Evolutionary conservation across 1,284 basidiomycete genomes (phyloP).

Genomic region (Neolentinus lepideus): DNA sequence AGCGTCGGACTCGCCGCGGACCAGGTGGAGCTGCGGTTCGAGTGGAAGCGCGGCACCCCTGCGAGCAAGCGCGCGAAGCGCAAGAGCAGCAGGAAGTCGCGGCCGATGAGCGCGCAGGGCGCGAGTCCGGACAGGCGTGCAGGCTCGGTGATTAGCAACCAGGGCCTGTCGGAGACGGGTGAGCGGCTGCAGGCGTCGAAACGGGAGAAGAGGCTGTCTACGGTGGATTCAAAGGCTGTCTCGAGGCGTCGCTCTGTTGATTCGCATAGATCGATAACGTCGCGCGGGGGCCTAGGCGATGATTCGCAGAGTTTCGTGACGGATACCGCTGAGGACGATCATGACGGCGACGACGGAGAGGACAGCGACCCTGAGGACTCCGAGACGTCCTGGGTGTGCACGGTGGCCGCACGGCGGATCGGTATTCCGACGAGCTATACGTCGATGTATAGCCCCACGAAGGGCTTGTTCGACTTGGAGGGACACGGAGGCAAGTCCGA

Average conservation of each 20-base stretch:
- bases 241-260: neutral
- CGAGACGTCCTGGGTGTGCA: constrained; percentile 92
- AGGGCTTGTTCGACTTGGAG: constrained; percentile 2
- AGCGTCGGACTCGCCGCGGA: neutral
- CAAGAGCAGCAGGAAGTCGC: constrained; percentile 10
- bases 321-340: constrained; percentile 14
- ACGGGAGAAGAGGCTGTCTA: neutral
- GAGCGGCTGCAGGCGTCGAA: neutral
- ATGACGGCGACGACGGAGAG: constrained; percentile 42
- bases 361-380: constrained; percentile 93
- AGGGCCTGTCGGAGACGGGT: neutral
- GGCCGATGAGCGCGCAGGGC: constrained; percentile 1
- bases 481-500: neutral
- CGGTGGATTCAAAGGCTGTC: neutral
- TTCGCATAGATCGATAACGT: neutral
- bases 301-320: constrained; percentile 6
- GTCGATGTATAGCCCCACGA: neutral
- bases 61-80: constrained; percentile 15
- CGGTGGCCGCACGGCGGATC: constrained; percentile 42
- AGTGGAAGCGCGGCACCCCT: constrained; percentile 57
- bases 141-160: neutral
- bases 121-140: constrained; percentile 1
- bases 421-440: neutral
- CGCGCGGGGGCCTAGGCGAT: neutral
- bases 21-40: constrained; percentile 59